A percentile compares a stretch with the other conserved stretches of the same genome.
These are phyloP conservation scores for Aspergillus sp. DNA, from an alignment of 2,329 filamentous ascomycete genomes.

Conservation along the genomic window DNA sequence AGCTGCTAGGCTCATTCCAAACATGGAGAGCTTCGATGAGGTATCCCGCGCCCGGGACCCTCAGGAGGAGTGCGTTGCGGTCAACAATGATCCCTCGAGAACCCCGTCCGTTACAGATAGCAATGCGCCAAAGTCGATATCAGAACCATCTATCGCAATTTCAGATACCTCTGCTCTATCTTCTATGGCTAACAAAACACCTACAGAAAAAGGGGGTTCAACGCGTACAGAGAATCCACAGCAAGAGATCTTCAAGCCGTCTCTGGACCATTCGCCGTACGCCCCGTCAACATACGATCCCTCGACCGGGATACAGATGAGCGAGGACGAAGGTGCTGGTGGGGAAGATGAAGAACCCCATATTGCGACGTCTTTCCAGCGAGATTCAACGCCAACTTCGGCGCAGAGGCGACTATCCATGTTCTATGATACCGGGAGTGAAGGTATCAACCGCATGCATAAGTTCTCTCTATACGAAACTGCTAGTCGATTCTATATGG, in stretches of 20 bases:
- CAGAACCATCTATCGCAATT: conserved; percentile 4
- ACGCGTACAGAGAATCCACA: conserved; percentile 7
- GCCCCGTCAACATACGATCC: conserved; percentile 24
- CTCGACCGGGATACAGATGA: conserved; percentile 23
- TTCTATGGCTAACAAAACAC: conserved; percentile 6
- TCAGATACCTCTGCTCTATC: conserved; percentile 9
- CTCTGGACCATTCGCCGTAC: conserved; percentile 17
- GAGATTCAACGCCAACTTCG: conserved; percentile 33
- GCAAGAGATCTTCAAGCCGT: conserved; percentile 9
- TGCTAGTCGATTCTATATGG: conserved; percentile 84
- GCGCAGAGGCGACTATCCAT: conserved; percentile 33
- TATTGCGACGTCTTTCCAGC: conserved; percentile 40
- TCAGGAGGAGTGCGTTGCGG: conserved; percentile 14
- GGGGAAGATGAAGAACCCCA: conserved; percentile 41
- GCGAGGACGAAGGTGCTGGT: conserved; percentile 28
- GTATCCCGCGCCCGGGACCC: conserved; percentile 22
- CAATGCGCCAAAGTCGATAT: conserved; percentile 7
- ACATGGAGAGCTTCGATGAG: conserved; percentile 37
- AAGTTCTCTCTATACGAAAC: conserved; percentile 98
- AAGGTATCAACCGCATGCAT: conserved; percentile 64
- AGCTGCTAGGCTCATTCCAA: background rate
- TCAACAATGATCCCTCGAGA: conserved; percentile 15
- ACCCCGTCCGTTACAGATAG: conserved; percentile 12
- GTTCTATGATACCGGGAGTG: conserved; percentile 28
- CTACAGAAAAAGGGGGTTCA: conserved; percentile 9